Conservation (phyloP, 192 early-diverging fungal species). For the Backusella morwellensis region DNA sequence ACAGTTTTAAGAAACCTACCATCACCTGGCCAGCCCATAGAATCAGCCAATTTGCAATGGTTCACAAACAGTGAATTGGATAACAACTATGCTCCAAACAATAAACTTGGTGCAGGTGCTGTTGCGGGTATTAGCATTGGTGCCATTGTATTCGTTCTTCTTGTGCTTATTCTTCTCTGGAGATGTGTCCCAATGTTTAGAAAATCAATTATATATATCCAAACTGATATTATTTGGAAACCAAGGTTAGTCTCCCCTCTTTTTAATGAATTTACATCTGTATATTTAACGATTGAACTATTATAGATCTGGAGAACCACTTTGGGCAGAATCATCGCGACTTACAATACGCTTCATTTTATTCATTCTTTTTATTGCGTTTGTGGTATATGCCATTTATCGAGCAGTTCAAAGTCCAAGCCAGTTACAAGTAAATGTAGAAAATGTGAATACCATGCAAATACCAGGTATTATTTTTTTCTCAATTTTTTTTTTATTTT, state of each 20-base stretch:
- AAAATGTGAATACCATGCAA: background rate
- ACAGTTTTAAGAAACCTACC: constrained; percentile 1
- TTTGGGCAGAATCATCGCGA: constrained; percentile 15
- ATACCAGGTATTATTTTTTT: background rate
- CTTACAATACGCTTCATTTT: constrained; percentile 2
- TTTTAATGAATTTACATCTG: background rate
- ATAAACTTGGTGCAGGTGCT: background rate
- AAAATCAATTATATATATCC: background rate
- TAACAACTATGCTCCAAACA: background rate
- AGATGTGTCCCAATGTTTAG: background rate
- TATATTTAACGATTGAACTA: background rate
- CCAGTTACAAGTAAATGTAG: background rate
- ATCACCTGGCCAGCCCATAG: background rate
- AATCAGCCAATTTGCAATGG: background rate
- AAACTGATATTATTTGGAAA: constrained; percentile 7
- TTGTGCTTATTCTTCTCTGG: background rate
- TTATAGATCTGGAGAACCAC: constrained; percentile 18
- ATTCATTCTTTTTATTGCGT: background rate
- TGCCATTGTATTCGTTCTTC: background rate
- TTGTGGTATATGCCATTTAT: background rate
- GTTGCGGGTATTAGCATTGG: background rate
- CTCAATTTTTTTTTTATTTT: background rate
- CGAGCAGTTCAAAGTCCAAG: background rate
- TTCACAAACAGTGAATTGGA: background rate
- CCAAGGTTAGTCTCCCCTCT: background rate